phyloP scores from a whole-genome alignment of 1,284 basidiomycete species.

The Trichosporon coremiiforme region DNA sequence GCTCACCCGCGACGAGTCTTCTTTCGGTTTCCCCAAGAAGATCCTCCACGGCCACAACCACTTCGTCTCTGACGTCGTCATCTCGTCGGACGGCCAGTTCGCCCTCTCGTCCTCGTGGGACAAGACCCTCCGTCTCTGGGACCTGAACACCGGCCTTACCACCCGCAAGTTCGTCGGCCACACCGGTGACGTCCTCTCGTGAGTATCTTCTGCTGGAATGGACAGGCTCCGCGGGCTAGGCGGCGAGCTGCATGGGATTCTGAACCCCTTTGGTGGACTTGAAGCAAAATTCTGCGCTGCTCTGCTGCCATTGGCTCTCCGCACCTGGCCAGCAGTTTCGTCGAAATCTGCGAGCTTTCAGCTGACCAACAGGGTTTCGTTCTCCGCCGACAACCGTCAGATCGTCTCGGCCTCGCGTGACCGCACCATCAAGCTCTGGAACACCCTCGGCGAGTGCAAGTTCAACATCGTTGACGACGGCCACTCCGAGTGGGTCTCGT shows the following conservation, averaged over 20 bases:
- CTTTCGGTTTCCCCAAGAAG: constrained; percentile 91
- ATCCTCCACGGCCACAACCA: constrained; percentile 99
- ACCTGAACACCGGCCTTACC: constrained; percentile 90
- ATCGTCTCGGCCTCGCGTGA: constrained; percentile 99
- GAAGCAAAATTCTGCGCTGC: background rate
- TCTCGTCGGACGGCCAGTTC: constrained; percentile 98
- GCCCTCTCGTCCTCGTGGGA: constrained; percentile 99
- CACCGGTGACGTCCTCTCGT: constrained; percentile 92
- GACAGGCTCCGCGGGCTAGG: background rate
- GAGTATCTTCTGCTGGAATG: constrained; percentile 35
- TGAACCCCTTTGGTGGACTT: background rate
- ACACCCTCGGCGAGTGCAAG: constrained; percentile 99
- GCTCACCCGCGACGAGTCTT: constrained; percentile 88
- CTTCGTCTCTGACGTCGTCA: constrained; percentile 99
- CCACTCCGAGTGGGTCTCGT: constrained; percentile 97
- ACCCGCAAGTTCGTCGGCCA: constrained; percentile 98
- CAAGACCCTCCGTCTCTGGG: constrained; percentile 99
- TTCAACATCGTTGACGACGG: constrained; percentile 99
- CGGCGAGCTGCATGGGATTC: background rate
- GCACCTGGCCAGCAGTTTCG: constrained; percentile 17
- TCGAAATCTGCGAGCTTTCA: background rate
- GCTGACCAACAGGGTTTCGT: constrained; percentile 66
- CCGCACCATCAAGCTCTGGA: constrained; percentile 99
- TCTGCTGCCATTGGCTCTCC: background rate
- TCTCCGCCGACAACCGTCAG: constrained; percentile 96